A percentile compares a stretch with the other conserved stretches of the same genome.
These are phyloP conservation scores for Lasiodiplodia sp. DNA, from an alignment of 2,329 filamentous ascomycete species.

Conservation along the genomic window DNA sequence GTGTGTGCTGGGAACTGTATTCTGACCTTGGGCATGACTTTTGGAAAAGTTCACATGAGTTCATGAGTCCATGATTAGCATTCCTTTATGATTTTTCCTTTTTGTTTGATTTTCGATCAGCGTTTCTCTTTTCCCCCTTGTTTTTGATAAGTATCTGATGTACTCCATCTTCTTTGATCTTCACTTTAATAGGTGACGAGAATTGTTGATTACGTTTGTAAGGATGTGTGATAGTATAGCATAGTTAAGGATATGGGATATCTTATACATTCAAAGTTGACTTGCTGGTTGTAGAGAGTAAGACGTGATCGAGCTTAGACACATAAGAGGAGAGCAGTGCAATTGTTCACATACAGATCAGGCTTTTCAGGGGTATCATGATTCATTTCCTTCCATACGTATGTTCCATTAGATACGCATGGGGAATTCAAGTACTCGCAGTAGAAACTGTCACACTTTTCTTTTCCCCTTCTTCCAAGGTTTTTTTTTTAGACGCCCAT, in stretches of 20 bases:
- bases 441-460: too few species aligned
- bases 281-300: neutral
- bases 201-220: neutral
- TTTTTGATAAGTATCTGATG: neutral
- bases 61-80: neutral
- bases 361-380: too few species aligned
- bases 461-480: neutral
- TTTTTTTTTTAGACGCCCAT: neutral
- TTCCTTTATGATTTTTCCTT: neutral
- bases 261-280: neutral
- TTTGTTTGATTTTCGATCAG: neutral
- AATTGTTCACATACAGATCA: too few species aligned
- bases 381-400: too few species aligned
- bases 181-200: neutral
- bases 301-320: too few species aligned
- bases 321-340: too few species aligned
- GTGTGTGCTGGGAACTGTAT: neutral
- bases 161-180: neutral
- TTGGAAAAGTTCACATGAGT: neutral
- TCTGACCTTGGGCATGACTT: neutral
- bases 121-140: neutral
- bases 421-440: too few species aligned
- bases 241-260: neutral
- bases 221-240: constrained; percentile 1
- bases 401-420: too few species aligned